Evolutionary conservation across 306 rosid genomes (phyloP).

Genomic region (Sesbania bispinosa): DNA sequence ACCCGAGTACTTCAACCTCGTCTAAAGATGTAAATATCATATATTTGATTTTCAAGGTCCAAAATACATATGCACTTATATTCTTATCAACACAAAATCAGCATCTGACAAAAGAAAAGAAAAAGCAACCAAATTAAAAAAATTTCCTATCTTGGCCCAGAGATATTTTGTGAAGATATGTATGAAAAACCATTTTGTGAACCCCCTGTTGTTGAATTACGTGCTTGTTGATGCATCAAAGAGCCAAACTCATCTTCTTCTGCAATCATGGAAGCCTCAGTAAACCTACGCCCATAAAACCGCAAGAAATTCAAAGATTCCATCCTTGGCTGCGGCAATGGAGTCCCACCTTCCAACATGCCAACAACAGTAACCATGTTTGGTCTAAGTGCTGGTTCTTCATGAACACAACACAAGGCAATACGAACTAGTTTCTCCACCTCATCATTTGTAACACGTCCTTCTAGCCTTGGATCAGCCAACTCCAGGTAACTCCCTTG

Average conservation of each 20-base stretch:
- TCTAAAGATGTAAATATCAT: neutral
- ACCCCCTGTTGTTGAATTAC: slow-evolving; percentile 32
- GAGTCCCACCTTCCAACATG: slow-evolving; percentile 80
- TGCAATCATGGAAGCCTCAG: slow-evolving; percentile 66
- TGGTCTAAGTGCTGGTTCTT: slow-evolving; percentile 82
- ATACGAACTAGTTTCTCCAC: slow-evolving; percentile 69
- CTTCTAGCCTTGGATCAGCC: slow-evolving; percentile 68
- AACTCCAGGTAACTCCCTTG: slow-evolving; percentile 68
- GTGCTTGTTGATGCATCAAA: slow-evolving; percentile 21
- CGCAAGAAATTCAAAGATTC: slow-evolving; percentile 76
- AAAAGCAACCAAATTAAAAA: neutral
- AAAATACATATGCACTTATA: slow-evolving; percentile 3
- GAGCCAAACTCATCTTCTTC: slow-evolving; percentile 40
- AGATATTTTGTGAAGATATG: slow-evolving; percentile 72
- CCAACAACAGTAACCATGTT: slow-evolving; percentile 70
- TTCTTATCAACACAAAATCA: slow-evolving; percentile 15
- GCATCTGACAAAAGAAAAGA: neutral
- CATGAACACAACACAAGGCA: slow-evolving; percentile 86
- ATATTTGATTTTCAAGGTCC: neutral
- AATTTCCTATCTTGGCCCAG: slow-evolving; percentile 79
- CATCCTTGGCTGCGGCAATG: slow-evolving; percentile 58
- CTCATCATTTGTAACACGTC: slow-evolving; percentile 58
- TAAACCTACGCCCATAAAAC: slow-evolving; percentile 73
- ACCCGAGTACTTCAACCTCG: neutral
- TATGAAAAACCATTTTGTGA: slow-evolving; percentile 47